A percentile compares a stretch with the other conserved stretches of the same genome.
Conservation (phyloP, 2,329 filamentous ascomycete species). For the Dendryphion nanum region DNA sequence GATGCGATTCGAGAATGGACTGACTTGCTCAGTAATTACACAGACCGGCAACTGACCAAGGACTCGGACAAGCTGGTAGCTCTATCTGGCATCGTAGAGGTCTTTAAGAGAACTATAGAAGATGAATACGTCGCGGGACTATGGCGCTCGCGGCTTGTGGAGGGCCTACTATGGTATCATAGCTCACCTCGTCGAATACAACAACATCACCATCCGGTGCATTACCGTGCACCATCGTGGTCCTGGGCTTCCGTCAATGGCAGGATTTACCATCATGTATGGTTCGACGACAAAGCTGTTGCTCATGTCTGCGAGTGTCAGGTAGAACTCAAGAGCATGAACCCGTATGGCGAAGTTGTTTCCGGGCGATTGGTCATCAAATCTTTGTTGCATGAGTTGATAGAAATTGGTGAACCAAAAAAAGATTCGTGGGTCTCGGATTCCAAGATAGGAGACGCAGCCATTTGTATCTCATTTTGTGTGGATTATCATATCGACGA, state of each 20-base stretch:
- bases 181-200: no score
- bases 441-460: neutral
- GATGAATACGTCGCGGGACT: conserved; percentile 9
- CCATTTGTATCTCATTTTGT: neutral
- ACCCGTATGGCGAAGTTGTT: neutral
- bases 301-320: neutral
- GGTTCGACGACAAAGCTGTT: neutral
- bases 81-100: conserved; percentile 5
- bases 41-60: conserved; percentile 3
- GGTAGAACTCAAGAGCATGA: neutral
- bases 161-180: conserved; percentile 6
- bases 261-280: neutral
- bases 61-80: conserved; percentile 9
- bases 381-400: neutral
- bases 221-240: conserved; percentile 9
- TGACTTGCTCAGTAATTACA: conserved; percentile 2
- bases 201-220: neutral
- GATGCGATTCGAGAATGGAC: conserved; percentile 2
- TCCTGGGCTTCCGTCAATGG: conserved; percentile 8
- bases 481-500: no score
- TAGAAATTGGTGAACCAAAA: neutral
- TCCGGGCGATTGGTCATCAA: neutral
- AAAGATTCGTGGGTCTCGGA: no score
- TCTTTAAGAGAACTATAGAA: conserved; percentile 1
- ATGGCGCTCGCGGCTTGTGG: conserved; percentile 6